Evolutionary conservation across 2,329 filamentous ascomycete genomes (phyloP).

Genomic region (Elsinoe fawcettii): DNA sequence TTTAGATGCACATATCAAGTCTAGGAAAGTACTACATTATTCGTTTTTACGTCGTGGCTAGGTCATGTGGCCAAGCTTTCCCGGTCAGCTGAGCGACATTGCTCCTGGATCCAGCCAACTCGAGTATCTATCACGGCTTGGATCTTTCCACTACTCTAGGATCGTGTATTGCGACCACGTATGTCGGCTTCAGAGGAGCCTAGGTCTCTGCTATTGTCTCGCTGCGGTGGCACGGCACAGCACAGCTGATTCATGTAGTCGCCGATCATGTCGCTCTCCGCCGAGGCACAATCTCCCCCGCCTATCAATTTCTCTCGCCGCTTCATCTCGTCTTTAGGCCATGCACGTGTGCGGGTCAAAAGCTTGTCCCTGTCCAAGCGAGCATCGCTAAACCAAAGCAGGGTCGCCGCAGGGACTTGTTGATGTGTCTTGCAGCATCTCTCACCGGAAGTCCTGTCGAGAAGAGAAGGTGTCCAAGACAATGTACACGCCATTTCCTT

Average conservation of each 20-base stretch:
- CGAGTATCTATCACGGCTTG: neutral
- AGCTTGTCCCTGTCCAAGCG: neutral
- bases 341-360: neutral
- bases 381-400: neutral
- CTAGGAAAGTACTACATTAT: neutral
- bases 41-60: too few species aligned
- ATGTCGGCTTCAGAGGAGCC: too few species aligned
- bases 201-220: neutral
- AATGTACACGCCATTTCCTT: neutral
- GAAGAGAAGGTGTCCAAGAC: neutral
- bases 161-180: neutral
- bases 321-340: neutral
- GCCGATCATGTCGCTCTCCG: neutral
- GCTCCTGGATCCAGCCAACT: neutral
- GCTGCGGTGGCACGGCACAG: neutral
- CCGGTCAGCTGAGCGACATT: neutral
- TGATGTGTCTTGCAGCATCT: neutral
- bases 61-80: neutral
- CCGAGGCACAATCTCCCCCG: neutral
- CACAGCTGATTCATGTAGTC: neutral
- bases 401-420: neutral
- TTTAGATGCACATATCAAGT: neutral
- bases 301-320: neutral
- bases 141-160: too few species aligned
- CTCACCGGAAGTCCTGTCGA: neutral